These are phyloP conservation scores for Solanum chaucha DNA, from an alignment of 257 asterid species.

Conservation along the genomic window DNA sequence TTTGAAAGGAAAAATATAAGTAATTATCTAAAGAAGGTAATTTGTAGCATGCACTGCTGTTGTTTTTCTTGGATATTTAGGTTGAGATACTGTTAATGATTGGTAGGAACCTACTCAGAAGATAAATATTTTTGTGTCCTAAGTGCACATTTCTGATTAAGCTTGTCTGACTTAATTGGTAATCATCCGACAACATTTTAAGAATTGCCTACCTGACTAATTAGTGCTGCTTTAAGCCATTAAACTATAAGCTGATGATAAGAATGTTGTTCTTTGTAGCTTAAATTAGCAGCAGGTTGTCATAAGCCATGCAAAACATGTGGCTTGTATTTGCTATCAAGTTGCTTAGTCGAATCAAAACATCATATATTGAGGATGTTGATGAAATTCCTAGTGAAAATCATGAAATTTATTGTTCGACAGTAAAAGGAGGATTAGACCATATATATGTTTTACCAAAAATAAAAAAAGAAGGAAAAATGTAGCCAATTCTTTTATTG, in stretches of 20 bases:
- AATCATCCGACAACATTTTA: background rate
- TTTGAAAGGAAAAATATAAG: background rate
- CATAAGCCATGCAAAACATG: background rate
- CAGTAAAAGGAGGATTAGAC: background rate
- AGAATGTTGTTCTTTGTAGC: background rate
- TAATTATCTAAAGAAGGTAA: background rate
- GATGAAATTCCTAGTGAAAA: background rate
- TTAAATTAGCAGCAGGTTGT: background rate
- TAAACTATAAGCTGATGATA: background rate
- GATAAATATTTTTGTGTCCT: background rate
- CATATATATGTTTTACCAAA: background rate
- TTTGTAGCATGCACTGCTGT: background rate
- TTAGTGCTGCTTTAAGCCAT: background rate
- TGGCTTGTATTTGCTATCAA: background rate
- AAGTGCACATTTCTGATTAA: background rate
- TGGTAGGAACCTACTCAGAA: background rate
- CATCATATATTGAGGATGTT: background rate
- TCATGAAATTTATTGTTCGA: background rate
- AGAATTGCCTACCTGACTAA: background rate
- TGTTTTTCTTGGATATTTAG: background rate
- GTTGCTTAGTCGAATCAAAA: background rate
- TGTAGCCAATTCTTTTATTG: background rate
- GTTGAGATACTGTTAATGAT: background rate
- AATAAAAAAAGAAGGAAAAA: background rate
- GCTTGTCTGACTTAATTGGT: background rate